Evolutionary conservation across 106 monocot genomes (phyloP).

Genomic region (Dioscorea alata): DNA sequence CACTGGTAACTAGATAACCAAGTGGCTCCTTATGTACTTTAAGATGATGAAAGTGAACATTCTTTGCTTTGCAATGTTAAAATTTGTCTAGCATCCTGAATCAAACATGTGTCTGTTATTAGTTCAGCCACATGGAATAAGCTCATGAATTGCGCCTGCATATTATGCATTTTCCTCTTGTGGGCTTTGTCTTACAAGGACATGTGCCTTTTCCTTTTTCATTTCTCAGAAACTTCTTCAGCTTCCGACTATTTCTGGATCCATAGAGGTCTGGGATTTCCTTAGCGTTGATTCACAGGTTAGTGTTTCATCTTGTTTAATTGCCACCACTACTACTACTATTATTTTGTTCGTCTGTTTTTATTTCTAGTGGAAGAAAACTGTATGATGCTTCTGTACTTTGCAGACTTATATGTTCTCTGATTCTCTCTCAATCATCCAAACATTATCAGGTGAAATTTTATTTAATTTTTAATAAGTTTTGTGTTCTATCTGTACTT

Average conservation of each 20-base stretch:
- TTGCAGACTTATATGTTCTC: constrained; percentile 88
- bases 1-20: too few relatives aligned
- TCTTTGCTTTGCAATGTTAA: too few relatives aligned
- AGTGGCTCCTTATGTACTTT: too few relatives aligned
- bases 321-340: neutral
- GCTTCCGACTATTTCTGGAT: constrained; percentile 76
- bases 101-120: too few relatives aligned
- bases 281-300: constrained; percentile 99
- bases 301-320: constrained; percentile 9
- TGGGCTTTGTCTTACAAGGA: too few relatives aligned
- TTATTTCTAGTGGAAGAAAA: neutral
- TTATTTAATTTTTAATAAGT: constrained; percentile 1
- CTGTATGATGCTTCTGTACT: constrained; percentile 11
- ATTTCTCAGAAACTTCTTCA: constrained; percentile 84
- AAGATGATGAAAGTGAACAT: too few relatives aligned
- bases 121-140: too few relatives aligned
- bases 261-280: constrained; percentile 99
- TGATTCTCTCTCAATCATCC: constrained; percentile 86
- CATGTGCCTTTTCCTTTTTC: constrained; percentile 2
- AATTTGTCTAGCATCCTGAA: too few relatives aligned
- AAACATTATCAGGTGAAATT: constrained; percentile 72
- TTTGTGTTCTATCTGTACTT: neutral
- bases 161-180: too few relatives aligned
- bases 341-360: neutral
- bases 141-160: too few relatives aligned